Evolutionary conservation across 495 filamentous ascomycete species (phyloP).

Genomic region (Aspergillus homomorphus): DNA sequence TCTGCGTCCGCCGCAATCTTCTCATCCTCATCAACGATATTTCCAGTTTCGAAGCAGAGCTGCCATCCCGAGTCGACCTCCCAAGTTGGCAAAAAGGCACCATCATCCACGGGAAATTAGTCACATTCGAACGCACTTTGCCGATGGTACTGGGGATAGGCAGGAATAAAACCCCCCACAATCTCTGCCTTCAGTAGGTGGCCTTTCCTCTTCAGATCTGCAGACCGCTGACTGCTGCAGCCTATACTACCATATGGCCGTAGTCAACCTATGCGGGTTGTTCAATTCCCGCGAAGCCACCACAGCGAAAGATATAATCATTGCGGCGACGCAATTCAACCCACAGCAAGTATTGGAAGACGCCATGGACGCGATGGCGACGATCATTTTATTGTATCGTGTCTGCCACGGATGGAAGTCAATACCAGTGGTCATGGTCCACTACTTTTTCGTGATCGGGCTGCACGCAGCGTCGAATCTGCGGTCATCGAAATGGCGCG

Average conservation of each 20-base stretch:
- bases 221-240: neutral
- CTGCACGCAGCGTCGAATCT: neutral
- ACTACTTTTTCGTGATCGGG: neutral
- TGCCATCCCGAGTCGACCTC: neutral
- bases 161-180: neutral
- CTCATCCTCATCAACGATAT: slow-evolving; percentile 1
- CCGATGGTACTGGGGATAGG: neutral
- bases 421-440: slow-evolving; percentile 1
- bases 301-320: neutral
- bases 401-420: slow-evolving; percentile 2
- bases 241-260: slow-evolving; percentile 2
- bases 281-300: neutral
- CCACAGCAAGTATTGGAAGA: neutral
- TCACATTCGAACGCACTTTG: neutral
- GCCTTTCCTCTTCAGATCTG: neutral
- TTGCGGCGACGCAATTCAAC: neutral
- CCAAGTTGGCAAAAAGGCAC: neutral
- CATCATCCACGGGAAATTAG: neutral
- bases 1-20: neutral
- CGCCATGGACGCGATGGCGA: neutral
- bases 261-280: neutral
- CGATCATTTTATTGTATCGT: slow-evolving; percentile 1
- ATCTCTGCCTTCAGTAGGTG: neutral
- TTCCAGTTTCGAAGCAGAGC: neutral
- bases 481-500: slow-evolving; percentile 4